Evolutionary conservation across 208 protist species (phyloP).

Genomic region (Trypanosoma brucei): DNA sequence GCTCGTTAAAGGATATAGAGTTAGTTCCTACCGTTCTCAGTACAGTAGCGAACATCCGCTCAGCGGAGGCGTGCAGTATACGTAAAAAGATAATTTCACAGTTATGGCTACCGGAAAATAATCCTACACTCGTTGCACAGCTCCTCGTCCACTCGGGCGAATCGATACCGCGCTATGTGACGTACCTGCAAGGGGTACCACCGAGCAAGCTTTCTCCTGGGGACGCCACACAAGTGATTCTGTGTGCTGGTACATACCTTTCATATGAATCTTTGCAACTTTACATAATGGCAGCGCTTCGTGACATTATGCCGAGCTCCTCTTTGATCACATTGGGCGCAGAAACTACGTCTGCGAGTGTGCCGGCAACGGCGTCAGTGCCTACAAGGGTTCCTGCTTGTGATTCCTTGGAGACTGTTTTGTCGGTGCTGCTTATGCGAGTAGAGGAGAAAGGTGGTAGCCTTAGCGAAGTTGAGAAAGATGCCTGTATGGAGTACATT

Average conservation of each 20-base stretch:
- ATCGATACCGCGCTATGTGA: neutral
- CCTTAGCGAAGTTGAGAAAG: neutral
- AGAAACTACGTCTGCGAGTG: neutral
- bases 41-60: conserved; percentile 18
- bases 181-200: conserved; percentile 1
- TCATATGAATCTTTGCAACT: conserved; percentile 2
- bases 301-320: neutral
- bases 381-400: conserved; percentile 1
- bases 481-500: conserved; percentile 5
- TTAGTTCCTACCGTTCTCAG: conserved; percentile 19
- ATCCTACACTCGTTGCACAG: conserved; percentile 18
- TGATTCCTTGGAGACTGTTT: conserved; percentile 12
- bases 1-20: conserved; percentile 18
- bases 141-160: conserved; percentile 2
- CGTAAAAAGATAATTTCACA: conserved; percentile 4
- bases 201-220: neutral
- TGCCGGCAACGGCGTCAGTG: neutral
- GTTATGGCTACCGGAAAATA: conserved; percentile 2
- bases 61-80: neutral
- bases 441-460: neutral
- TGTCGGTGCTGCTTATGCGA: conserved; percentile 10
- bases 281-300: conserved; percentile 2
- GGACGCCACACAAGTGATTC: conserved; percentile 10
- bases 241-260: conserved; percentile 12
- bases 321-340: neutral